These are phyloP conservation scores for Pythium monospermum DNA, from an alignment of 352 stramenopile genomes.

Conservation along the genomic window DNA sequence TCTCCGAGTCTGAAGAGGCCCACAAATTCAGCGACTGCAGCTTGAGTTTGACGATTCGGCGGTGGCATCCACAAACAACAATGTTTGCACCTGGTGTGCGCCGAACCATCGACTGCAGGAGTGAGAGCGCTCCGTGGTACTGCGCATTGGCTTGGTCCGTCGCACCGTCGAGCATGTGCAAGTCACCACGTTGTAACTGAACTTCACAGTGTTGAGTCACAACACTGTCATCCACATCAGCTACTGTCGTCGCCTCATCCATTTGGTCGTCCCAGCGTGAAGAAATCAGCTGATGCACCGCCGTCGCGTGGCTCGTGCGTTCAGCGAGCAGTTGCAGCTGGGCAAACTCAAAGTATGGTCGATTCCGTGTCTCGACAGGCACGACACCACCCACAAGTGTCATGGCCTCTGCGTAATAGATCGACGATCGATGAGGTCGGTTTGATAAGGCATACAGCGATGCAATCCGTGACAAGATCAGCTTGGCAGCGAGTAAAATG, in stretches of 20 bases:
- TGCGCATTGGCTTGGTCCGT: background rate
- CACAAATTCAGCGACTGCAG: slow-evolving; percentile 10
- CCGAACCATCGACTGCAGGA: background rate
- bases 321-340: slow-evolving; percentile 50
- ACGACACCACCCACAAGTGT: slow-evolving; percentile 55
- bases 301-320: slow-evolving; percentile 38
- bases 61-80: slow-evolving; percentile 35
- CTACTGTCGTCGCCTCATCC: background rate
- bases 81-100: slow-evolving; percentile 5
- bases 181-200: slow-evolving; percentile 12
- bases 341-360: slow-evolving; percentile 61
- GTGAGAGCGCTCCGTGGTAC: slow-evolving; percentile 2
- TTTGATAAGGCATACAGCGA: slow-evolving; percentile 44
- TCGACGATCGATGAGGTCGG: slow-evolving; percentile 49
- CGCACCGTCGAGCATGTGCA: slow-evolving; percentile 11
- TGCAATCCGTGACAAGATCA: slow-evolving; percentile 56
- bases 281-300: slow-evolving; percentile 38
- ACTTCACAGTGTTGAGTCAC: slow-evolving; percentile 16
- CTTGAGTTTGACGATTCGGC: slow-evolving; percentile 40
- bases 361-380: slow-evolving; percentile 43
- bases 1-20: slow-evolving; percentile 14
- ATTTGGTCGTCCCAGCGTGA: background rate
- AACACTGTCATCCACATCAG: slow-evolving; percentile 2
- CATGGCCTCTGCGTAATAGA: slow-evolving; percentile 67
- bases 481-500: slow-evolving; percentile 46